Evolutionary conservation across 202 grass and related monocot species (phyloP).

Genomic region (Bolboschoenoplectus hybrid): DNA sequence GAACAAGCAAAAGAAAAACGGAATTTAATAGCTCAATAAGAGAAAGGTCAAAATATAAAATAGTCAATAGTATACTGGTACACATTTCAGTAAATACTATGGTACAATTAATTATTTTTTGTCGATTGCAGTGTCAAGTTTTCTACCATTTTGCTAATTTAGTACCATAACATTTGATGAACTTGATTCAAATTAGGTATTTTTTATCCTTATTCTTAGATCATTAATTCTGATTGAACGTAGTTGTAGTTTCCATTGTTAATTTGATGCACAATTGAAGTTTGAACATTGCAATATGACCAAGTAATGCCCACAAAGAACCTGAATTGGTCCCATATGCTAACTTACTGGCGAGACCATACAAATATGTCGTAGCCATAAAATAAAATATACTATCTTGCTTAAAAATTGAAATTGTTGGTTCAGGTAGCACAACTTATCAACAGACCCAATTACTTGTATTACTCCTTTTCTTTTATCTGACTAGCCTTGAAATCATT

Average conservation of each 20-base stretch:
- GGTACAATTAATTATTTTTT: background rate
- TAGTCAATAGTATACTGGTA: background rate
- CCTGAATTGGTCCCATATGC: background rate
- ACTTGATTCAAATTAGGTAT: background rate
- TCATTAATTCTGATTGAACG: background rate
- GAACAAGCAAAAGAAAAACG: constrained; percentile 21
- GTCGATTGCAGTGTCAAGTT: background rate
- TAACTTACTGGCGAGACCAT: background rate
- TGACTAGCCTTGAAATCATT: background rate
- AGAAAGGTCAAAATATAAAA: constrained; percentile 7
- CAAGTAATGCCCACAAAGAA: background rate
- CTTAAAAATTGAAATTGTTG: background rate
- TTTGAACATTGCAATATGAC: background rate
- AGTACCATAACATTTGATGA: background rate
- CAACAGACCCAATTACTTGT: background rate
- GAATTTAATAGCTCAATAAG: background rate
- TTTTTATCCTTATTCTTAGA: background rate
- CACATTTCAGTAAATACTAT: background rate
- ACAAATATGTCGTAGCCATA: background rate
- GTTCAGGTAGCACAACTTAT: background rate
- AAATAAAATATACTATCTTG: background rate
- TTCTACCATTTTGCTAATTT: background rate
- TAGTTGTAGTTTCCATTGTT: background rate
- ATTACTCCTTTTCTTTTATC: background rate
- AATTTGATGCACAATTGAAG: background rate